Evolutionary conservation across 352 stramenopile genomes (phyloP).

Genomic region (Globisporangium nunn): DNA sequence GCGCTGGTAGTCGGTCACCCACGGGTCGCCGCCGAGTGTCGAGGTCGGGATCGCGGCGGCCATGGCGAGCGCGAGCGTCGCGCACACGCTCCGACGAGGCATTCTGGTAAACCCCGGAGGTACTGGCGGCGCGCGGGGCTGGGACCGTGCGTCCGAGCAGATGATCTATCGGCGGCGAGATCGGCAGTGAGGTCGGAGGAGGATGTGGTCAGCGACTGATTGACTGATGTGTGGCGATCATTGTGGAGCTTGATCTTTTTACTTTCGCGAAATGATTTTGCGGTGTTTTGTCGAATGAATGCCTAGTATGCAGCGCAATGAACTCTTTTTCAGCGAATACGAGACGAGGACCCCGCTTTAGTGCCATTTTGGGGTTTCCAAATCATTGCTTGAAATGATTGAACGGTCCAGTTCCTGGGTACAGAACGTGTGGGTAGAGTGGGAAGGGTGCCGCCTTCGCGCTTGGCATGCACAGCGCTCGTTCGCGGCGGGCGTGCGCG

Average conservation of each 20-base stretch:
- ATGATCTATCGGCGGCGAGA: too few relatives aligned
- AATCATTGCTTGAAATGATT: slow-evolving; percentile 1
- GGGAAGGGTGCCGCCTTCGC: background rate
- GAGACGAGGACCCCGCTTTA: background rate
- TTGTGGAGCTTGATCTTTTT: too few relatives aligned
- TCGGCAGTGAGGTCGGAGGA: too few relatives aligned
- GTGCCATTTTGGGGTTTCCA: background rate
- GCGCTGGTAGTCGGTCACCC: slow-evolving; percentile 9
- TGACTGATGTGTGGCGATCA: too few relatives aligned
- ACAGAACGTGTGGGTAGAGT: background rate
- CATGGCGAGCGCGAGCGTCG: slow-evolving; percentile 3
- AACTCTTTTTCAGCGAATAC: slow-evolving; percentile 1
- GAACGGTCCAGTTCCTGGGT: background rate
- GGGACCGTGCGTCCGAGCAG: background rate
- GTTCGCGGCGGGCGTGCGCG: too few relatives aligned
- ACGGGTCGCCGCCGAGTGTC: background rate
- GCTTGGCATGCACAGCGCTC: background rate
- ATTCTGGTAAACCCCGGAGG: too few relatives aligned
- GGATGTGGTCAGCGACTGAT: too few relatives aligned
- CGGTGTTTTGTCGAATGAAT: too few relatives aligned
- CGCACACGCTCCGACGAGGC: slow-evolving; percentile 1
- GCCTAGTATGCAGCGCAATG: background rate
- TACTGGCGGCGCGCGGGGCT: background rate
- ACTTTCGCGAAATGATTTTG: too few relatives aligned
- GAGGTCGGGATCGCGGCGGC: background rate